phyloP scores from a whole-genome alignment of 176 grass and related monocot genomes.

The Oryza brachyantha region DNA sequence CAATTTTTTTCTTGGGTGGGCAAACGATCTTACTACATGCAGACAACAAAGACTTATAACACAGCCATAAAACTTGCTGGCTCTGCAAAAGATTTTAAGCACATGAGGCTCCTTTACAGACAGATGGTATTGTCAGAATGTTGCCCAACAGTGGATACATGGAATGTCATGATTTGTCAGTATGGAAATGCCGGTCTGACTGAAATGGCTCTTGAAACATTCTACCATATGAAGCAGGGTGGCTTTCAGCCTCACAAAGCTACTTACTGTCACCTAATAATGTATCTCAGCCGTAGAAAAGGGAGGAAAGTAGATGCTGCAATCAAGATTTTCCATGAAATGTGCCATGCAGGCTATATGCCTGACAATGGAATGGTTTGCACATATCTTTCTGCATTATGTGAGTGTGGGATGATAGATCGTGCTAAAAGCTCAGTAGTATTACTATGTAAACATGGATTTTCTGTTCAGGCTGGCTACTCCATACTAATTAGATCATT shows the following conservation, averaged over 20 bases:
- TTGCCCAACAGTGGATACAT: constrained; percentile 58
- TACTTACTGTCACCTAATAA: constrained; percentile 69
- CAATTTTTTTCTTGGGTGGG: constrained; percentile 77
- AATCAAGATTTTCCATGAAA: constrained; percentile 74
- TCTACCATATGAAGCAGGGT: constrained; percentile 60
- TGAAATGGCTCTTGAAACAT: constrained; percentile 56
- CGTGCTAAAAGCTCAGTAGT: constrained; percentile 53
- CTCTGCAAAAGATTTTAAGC: constrained; percentile 77
- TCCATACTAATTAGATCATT: constrained; percentile 71
- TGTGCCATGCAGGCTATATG: constrained; percentile 49
- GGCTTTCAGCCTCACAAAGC: constrained; percentile 50
- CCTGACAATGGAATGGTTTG: constrained; percentile 48
- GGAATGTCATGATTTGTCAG: constrained; percentile 83
- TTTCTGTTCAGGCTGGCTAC: constrained; percentile 50
- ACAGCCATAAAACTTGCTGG: constrained; percentile 85
- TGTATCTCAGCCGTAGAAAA: constrained; percentile 70
- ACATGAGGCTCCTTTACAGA: constrained; percentile 77
- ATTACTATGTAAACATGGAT: constrained; percentile 61
- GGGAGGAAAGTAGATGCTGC: constrained; percentile 66
- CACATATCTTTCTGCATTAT: constrained; percentile 68
- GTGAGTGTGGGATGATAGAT: constrained; percentile 57
- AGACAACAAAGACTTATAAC: constrained; percentile 63
- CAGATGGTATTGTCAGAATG: constrained; percentile 67
- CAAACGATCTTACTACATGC: constrained; percentile 46
- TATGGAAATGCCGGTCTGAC: constrained; percentile 84